Conservation (phyloP, 31 red algal genomes). For the Odonthalia washingtoniensis region DNA sequence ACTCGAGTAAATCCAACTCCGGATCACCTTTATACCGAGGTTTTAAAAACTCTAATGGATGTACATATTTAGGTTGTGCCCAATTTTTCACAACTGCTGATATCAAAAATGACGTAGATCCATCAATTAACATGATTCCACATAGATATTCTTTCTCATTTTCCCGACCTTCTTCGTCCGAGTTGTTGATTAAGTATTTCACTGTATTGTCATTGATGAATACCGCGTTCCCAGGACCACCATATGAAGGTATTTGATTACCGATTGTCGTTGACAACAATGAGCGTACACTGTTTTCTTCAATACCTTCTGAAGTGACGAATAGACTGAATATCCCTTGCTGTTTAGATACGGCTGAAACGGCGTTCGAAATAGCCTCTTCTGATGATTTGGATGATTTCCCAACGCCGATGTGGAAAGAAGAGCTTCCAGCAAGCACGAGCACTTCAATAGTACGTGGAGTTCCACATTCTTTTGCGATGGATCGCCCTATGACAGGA, state of each 20-base stretch:
- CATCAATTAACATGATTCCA: conserved; percentile 36
- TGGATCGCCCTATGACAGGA: conserved; percentile 47
- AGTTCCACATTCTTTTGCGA: conserved; percentile 66
- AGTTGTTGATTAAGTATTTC: too few species aligned
- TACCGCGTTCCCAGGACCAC: conserved; percentile 9
- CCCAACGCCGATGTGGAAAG: conserved; percentile 17
- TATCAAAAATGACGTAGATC: conserved; percentile 58
- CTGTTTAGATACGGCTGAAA: not conserved
- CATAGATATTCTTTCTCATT: conserved; percentile 6
- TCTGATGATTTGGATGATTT: conserved; percentile 14
- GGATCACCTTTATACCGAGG: conserved; percentile 57
- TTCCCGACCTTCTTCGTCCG: not conserved
- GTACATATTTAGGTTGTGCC: conserved; percentile 71
- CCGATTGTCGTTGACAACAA: conserved; percentile 28
- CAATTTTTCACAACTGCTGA: conserved; percentile 71
- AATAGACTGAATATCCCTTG: conserved; percentile 54
- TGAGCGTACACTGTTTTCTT: conserved; percentile 40
- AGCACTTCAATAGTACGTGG: conserved; percentile 62
- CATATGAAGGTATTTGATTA: conserved; percentile 54
- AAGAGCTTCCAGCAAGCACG: conserved; percentile 33
- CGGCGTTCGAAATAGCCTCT: conserved; percentile 20
- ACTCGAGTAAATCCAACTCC: conserved; percentile 50
- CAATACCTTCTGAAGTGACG: conserved; percentile 22
- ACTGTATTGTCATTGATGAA: conserved; percentile 14
- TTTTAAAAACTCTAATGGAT: conserved; percentile 58